Conservation (phyloP, 805 yeast species). For the Barnettozyma californica region DNA sequence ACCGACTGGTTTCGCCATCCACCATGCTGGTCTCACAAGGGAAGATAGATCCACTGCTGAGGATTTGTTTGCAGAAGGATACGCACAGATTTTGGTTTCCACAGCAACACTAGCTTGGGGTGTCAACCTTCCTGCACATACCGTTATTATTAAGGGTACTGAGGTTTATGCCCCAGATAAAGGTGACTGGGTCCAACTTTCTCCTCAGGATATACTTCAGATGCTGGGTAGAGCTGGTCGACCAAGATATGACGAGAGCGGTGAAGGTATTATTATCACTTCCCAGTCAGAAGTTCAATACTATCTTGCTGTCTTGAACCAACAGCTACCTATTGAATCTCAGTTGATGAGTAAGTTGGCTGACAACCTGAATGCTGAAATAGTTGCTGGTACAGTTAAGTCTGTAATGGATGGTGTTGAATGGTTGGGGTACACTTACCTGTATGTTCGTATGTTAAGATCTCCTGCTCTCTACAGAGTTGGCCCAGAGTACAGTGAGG, state of each 20-base stretch:
- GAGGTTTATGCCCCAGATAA: slow-evolving; percentile 88
- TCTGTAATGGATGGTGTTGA: slow-evolving; percentile 59
- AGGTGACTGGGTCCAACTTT: slow-evolving; percentile 85
- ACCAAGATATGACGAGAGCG: slow-evolving; percentile 87
- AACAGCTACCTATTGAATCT: slow-evolving; percentile 89
- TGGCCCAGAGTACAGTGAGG: slow-evolving; percentile 56
- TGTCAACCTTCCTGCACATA: slow-evolving; percentile 91
- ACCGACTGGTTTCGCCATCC: slow-evolving; percentile 76
- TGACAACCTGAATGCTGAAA: slow-evolving; percentile 82
- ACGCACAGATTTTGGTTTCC: slow-evolving; percentile 75
- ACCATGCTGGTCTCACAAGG: slow-evolving; percentile 83
- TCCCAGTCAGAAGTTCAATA: slow-evolving; percentile 81
- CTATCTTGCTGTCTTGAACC: slow-evolving; percentile 84
- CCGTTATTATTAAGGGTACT: slow-evolving; percentile 90
- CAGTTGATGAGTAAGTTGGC: slow-evolving; percentile 67
- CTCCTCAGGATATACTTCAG: slow-evolving; percentile 92
- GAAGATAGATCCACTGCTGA: slow-evolving; percentile 74
- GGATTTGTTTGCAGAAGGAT: slow-evolving; percentile 84
- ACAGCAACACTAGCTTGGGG: slow-evolving; percentile 98
- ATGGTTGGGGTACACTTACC: slow-evolving; percentile 79
- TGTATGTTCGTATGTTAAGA: slow-evolving; percentile 70
- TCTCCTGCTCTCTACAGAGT: slow-evolving; percentile 75
- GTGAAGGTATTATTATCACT: slow-evolving; percentile 92
- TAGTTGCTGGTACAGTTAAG: slow-evolving; percentile 64
- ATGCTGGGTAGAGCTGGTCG: slow-evolving; percentile 99